Conservation (phyloP, 2,329 filamentous ascomycete genomes). For the Hymenotorrendiella dingleyae region DNA sequence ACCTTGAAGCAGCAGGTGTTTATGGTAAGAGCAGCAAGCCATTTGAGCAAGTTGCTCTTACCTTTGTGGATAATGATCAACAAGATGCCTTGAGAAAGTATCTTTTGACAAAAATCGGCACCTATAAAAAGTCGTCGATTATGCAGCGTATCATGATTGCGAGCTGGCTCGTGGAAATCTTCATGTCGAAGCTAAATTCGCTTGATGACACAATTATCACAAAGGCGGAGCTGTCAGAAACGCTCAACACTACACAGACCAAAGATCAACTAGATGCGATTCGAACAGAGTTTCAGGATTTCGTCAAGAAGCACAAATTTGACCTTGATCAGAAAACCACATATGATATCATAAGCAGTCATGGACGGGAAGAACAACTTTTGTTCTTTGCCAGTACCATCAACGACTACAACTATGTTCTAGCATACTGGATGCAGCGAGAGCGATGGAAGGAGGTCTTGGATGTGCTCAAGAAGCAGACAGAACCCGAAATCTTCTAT, state of each 20-base stretch:
- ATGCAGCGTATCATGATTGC: slow-evolving; percentile 97
- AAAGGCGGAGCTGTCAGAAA: slow-evolving; percentile 72
- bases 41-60: slow-evolving; percentile 91
- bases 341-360: slow-evolving; percentile 93
- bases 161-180: slow-evolving; percentile 91
- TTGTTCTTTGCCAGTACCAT: slow-evolving; percentile 84
- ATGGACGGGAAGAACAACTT: slow-evolving; percentile 88
- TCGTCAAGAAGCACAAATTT: slow-evolving; percentile 74
- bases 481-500: slow-evolving; percentile 88
- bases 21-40: slow-evolving; percentile 95
- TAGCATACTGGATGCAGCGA: slow-evolving; percentile 95
- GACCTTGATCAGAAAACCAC: slow-evolving; percentile 88
- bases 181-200: slow-evolving; percentile 94
- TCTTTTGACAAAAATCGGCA: slow-evolving; percentile 73
- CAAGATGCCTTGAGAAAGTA: slow-evolving; percentile 89
- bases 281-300: slow-evolving; percentile 79
- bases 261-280: slow-evolving; percentile 65
- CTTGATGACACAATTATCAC: slow-evolving; percentile 92
- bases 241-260: slow-evolving; percentile 63
- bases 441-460: slow-evolving; percentile 88
- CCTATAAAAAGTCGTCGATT: slow-evolving; percentile 71
- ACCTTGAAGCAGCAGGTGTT: slow-evolving; percentile 76
- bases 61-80: slow-evolving; percentile 84
- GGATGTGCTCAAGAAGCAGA: slow-evolving; percentile 86
- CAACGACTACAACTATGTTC: slow-evolving; percentile 88